Evolutionary conservation across 345 rosid species (phyloP), one percentile per base, ranked within the genome.

Genomic region (Citrus hindsii): DNA sequence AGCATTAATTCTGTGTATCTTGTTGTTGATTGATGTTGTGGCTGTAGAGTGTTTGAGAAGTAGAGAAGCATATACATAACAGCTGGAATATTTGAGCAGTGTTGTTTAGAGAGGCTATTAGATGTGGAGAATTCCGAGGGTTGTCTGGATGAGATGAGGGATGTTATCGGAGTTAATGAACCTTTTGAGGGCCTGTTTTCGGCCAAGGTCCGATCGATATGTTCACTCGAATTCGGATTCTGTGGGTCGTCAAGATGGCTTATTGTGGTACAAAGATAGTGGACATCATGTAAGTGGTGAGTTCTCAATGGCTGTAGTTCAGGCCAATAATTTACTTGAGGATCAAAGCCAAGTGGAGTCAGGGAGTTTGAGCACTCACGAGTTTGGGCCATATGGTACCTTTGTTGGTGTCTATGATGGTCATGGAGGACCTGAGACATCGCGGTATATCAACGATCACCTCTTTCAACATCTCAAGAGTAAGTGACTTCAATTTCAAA

Each of bases 271-370:
- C 88, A 85, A 88, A 73, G 98, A 93, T 83, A 76, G 78, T 14
- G 98, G 93, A 59, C 97, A 92, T 28, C 97, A 93, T 80, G 64
- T 86, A 16, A 85, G 46, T 87, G 98, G 98, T 81, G 98, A 93
- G 74, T 93, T 93, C 82, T 93, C 98, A 7, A 93, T 93, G 97
- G 93, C 98, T 30, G 98, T 93, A 24, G 97, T 93, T 67, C 98
- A 93, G 85, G 98, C 98, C 79, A 93, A 93, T 78, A 90, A 87
- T 85, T 85, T 93, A 77, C 97, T 92, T 2, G 98, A 93, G 89
- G 98, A 93, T 83, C 98, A 93, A 80, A 90, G 98, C 80, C 98
- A 93, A 88, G 71, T 93, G 71, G 98, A 92, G 88, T 92, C 98
- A n/a, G 97, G 97, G 69, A 79, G 86, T 75, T 87, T 93, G 83